Conservation (phyloP, 768 basidiomycete species). For the Hypholoma fasciculare region DNA sequence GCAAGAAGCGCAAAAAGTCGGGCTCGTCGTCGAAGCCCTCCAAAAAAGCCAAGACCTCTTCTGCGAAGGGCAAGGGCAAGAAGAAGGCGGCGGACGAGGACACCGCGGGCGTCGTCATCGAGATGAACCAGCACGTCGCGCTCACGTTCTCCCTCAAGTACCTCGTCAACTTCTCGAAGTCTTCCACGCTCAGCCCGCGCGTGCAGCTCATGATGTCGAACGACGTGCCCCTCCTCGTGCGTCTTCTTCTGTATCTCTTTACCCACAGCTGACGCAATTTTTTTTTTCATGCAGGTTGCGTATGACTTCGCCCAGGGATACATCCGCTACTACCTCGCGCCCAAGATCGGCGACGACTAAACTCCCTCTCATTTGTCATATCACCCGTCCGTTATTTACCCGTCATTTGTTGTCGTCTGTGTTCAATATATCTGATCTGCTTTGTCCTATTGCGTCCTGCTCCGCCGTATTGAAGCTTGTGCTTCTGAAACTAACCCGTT, state of each 20-base stretch:
- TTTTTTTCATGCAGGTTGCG: conserved; percentile 54
- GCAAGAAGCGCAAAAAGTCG: conserved; percentile 73
- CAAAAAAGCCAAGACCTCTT: conserved; percentile 48
- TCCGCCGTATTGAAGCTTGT: too few relatives aligned
- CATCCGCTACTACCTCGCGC: conserved; percentile 94
- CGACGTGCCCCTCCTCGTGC: conserved; percentile 27
- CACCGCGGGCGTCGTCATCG: conserved; percentile 61
- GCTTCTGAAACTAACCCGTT: too few relatives aligned
- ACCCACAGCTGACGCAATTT: conserved; percentile 1
- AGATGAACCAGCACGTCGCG: conserved; percentile 88
- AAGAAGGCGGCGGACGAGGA: conserved; percentile 53
- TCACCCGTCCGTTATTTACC: neutral
- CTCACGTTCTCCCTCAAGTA: conserved; percentile 97
- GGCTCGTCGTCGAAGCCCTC: conserved; percentile 37
- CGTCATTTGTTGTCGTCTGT: too few relatives aligned
- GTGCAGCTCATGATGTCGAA: conserved; percentile 30
- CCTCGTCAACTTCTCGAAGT: conserved; percentile 95
- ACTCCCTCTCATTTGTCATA: neutral
- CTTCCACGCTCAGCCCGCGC: conserved; percentile 51
- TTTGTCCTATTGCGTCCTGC: too few relatives aligned
- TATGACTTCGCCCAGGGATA: conserved; percentile 88
- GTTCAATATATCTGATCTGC: too few relatives aligned
- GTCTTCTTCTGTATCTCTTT: conserved; percentile 8
- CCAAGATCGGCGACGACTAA: conserved; percentile 89
- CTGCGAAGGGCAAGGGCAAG: conserved; percentile 59